Base-by-base conservation (phyloP, 176 grass and related monocot genomes). In the Cenchrus fungigraminus region DNA sequence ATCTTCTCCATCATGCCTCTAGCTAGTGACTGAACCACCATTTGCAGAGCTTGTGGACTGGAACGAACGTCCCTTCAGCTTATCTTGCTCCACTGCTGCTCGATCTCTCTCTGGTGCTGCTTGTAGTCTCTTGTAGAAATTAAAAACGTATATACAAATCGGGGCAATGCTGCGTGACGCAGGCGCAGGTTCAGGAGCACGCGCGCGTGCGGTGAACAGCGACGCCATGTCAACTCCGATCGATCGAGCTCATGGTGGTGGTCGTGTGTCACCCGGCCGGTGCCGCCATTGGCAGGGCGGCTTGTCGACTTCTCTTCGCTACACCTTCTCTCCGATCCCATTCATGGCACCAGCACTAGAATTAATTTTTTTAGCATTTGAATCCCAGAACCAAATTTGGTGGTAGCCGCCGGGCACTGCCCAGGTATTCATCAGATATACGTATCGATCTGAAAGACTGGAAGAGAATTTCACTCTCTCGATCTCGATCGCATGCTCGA, bases 1-100 rank as follows among this genome's bases (percentile, higher is more conserved):
- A 42, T 60, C 10, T 8, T 73, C 9, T 73, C 9, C 5, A 29
- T 8, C 46, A 46, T 12, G 1, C 0, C 19, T 1, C 17, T 40
- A 63, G 22, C 68, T 72, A 76, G 75, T 77, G 75, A 77, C 20
- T 2, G 15, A 77, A 59, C 56, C 75, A 77, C 75, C 57, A 77
- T 45, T 19, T 37, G 1, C 4, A 1, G 45, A 77, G 56, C 19
- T 61, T 60, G 75, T 78, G 57, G 57, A 78, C 57, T 62, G 71
- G 13, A 43, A 78, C 11, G 6, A 46, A 52, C 12, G 52, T 58
- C 52, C 12, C 73, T 56, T 77, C 57, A 45, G 3, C 20, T 61
- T 46, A 62, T 78, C 56, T 78, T 46, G 12, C 75, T 62, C 20
- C 37, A 59, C 17, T 57, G 53, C 52, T 5, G 5, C 13, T 5